A percentile compares a stretch with the other conserved stretches of the same genome.
Evolutionary conservation across 2,329 filamentous ascomycete species (phyloP).

Genomic region (Fusarium miscanthi): DNA sequence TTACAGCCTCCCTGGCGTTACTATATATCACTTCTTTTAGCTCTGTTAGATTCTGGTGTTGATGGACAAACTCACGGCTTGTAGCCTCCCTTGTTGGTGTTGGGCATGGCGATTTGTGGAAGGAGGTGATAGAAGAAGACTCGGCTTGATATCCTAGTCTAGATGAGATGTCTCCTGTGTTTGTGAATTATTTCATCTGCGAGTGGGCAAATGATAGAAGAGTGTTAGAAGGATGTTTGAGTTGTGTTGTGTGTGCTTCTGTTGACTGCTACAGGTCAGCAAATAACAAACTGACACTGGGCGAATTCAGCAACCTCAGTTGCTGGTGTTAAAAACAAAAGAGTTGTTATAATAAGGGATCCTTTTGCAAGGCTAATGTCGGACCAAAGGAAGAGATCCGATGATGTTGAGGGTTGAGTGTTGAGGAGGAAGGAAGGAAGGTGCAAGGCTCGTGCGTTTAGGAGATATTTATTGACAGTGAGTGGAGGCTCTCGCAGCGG

Average conservation of each 20-base stretch:
- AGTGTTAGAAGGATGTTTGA: background rate
- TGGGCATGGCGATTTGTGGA: conserved; percentile 8
- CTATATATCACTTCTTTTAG: conserved; percentile 9
- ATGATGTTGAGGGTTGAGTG: conserved; percentile 7
- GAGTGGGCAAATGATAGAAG: background rate
- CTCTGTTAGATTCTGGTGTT: background rate
- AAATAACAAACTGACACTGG: background rate
- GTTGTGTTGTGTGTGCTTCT: background rate
- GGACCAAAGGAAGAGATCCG: background rate
- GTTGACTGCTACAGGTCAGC: background rate
- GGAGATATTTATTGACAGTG: background rate
- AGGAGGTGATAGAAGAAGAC: background rate
- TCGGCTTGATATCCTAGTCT: background rate
- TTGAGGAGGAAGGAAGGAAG: background rate
- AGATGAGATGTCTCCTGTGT: too few species aligned
- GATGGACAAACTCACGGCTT: conserved; percentile 25
- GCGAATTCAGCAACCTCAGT: background rate
- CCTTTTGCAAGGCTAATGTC: background rate
- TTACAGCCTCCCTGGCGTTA: background rate
- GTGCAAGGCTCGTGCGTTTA: background rate
- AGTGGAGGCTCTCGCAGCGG: background rate
- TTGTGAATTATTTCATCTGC: background rate
- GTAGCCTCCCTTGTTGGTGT: conserved; percentile 15
- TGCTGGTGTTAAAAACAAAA: background rate
- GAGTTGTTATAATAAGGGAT: fast-evolving